Base-by-base conservation (phyloP, 2,329 filamentous ascomycete genomes). In the Aspergillus floridensis region DNA sequence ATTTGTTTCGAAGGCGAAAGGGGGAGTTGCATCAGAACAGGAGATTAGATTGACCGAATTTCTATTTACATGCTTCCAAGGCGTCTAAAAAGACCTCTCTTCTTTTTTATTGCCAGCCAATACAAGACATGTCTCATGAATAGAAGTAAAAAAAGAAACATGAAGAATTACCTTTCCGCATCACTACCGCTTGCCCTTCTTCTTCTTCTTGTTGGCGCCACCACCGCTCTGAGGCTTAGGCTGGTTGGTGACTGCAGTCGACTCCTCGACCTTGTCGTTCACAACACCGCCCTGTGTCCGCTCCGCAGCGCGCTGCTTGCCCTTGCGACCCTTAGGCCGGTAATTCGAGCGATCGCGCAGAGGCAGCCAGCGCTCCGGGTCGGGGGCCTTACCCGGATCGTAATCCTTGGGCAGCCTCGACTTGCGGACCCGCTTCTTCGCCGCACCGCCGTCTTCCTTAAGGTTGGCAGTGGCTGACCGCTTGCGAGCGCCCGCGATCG, bases 351-450 rank as follows among this genome's bases (percentile, higher is more conserved):
- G 85, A 74, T 99, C 95, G 55, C 90, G 87, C 69, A 98, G 81
- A 12, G 95, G 93, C 61, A 99, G 78, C 95, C 95, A 99, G 63
- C 95, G 84, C 77, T 99, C 95, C 0, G 92, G 88, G 74, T 99
- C 95, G 35, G 91, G 85, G 65, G 87, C 88, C 81, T 92, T 96
- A 67, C 83, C 86, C 55, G 90, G 84, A 60, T 92, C 90, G 58
- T 76, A 80, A 58, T 81, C 76, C 69, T 81, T 81, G 8, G 79
- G 79, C 21, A 81, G 67, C 49, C 77, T 73, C 21, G 78, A 79
- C 63, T 79, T 79, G 32, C 80, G 76, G 21, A 80, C 65, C 5
- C 79, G 78, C 62, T 78, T 79, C 60, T 72, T 76, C 5, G 66
- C 38, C 38, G 38, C 38, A 19, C 38, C 66, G 16, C 71, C 70